Conservation (phyloP, 148 eudicot genomes). For the Camellia sinensis region DNA sequence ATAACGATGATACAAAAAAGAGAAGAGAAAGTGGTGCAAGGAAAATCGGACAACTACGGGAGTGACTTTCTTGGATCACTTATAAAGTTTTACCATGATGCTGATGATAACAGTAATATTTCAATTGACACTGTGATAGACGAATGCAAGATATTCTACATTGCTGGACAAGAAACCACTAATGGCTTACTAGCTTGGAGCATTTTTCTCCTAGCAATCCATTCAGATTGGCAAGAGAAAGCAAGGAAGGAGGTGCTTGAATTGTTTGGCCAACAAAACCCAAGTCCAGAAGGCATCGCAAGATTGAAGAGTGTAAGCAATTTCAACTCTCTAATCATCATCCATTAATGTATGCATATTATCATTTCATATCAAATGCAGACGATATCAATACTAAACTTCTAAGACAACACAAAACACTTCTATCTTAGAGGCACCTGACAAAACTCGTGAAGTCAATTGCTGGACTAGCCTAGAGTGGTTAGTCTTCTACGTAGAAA, state of each 20-base stretch:
- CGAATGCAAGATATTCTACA: slow-evolving; percentile 14
- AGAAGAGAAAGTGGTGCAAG: not conserved
- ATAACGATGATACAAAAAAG: not conserved
- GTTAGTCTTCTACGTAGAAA: too few relatives aligned
- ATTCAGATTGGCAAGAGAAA: slow-evolving; percentile 17
- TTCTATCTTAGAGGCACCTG: too few relatives aligned
- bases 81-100: not conserved
- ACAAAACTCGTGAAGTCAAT: too few relatives aligned
- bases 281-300: slow-evolving; percentile 10
- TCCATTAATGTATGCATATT: too few relatives aligned
- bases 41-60: not conserved
- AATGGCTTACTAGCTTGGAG: not conserved
- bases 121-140: not conserved
- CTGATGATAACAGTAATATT: not conserved
- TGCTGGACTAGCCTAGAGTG: too few relatives aligned
- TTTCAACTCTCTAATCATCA: too few relatives aligned
- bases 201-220: not conserved
- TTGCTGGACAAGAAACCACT: not conserved
- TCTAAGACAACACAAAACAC: too few relatives aligned
- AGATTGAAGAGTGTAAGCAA: slow-evolving; percentile 7
- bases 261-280: not conserved
- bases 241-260: slow-evolving; percentile 13
- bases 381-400: too few relatives aligned
- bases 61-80: slow-evolving; percentile 12
- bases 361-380: too few relatives aligned